Conservation (phyloP, 768 basidiomycete species). For the Pisolithus marmoratus region DNA sequence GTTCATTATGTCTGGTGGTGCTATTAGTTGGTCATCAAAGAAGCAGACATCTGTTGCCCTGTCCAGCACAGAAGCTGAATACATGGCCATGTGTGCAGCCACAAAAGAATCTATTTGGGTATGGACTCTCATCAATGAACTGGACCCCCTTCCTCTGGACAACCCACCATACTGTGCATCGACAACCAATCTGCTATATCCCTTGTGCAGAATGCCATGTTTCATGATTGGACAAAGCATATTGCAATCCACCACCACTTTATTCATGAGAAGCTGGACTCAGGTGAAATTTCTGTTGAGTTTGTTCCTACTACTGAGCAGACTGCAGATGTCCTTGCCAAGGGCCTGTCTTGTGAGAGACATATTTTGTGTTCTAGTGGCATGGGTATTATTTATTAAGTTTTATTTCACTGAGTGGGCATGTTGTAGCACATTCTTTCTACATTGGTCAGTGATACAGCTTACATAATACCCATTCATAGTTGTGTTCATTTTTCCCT, state of each 20-base stretch:
- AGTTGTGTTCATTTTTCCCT: no score
- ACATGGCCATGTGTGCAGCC: slow-evolving; percentile 30
- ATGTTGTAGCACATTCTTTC: no score
- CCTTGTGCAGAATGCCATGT: neutral
- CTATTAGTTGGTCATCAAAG: slow-evolving; percentile 31
- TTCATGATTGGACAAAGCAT: neutral
- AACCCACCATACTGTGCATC: slow-evolving; percentile 9
- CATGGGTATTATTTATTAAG: no score
- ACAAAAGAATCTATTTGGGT: slow-evolving; percentile 24
- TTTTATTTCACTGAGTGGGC: no score
- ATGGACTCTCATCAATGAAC: slow-evolving; percentile 10
- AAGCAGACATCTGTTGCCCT: slow-evolving; percentile 12
- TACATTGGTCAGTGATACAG: no score
- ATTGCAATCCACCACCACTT: slow-evolving; percentile 2
- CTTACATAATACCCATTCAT: no score
- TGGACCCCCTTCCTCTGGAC: slow-evolving; percentile 7
- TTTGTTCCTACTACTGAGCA: no score
- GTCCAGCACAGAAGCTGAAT: slow-evolving; percentile 38
- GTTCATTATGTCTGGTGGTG: slow-evolving; percentile 28
- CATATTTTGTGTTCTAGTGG: no score
- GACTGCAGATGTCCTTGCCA: no score
- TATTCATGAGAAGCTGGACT: no score
- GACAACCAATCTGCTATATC: slow-evolving; percentile 1
- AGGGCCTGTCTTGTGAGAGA: no score
- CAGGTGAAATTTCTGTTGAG: no score